Evolutionary conservation across 805 yeast species (phyloP).

Genomic region (Kluyveromyces nonfermentans): DNA sequence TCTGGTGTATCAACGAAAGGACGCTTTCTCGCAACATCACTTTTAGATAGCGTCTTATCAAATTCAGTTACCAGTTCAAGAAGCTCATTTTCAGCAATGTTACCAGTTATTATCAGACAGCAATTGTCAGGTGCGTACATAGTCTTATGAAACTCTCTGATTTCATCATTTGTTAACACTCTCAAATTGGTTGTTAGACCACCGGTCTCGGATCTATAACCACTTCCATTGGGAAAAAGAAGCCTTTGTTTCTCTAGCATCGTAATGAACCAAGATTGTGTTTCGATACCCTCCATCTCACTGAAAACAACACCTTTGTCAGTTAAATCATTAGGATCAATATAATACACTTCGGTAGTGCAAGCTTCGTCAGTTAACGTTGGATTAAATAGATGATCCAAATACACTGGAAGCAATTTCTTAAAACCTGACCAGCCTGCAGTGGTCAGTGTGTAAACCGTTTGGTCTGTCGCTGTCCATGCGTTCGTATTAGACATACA

Average conservation of each 20-base stretch:
- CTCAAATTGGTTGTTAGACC: slow-evolving; percentile 76
- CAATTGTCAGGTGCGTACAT: slow-evolving; percentile 78
- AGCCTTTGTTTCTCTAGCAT: slow-evolving; percentile 51
- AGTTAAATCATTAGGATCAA: slow-evolving; percentile 71
- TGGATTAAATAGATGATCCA: slow-evolving; percentile 81
- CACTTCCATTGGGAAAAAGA: slow-evolving; percentile 50
- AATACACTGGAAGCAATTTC: slow-evolving; percentile 72
- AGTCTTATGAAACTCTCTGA: slow-evolving; percentile 61
- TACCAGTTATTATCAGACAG: slow-evolving; percentile 76
- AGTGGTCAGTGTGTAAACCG: slow-evolving; percentile 81
- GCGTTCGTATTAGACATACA: slow-evolving; percentile 87
- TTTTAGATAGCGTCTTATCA: slow-evolving; percentile 44
- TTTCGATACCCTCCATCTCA: slow-evolving; percentile 93
- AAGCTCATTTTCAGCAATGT: slow-evolving; percentile 68
- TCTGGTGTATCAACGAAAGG: slow-evolving; percentile 66
- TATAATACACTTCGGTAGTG: slow-evolving; percentile 87
- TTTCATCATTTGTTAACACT: slow-evolving; percentile 59
- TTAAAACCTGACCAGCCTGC: slow-evolving; percentile 97
- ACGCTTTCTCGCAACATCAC: slow-evolving; percentile 34
- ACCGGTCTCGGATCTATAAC: slow-evolving; percentile 91
- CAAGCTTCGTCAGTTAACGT: slow-evolving; percentile 86
- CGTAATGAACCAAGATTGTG: slow-evolving; percentile 60
- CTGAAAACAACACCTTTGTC: slow-evolving; percentile 96
- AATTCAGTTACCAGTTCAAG: slow-evolving; percentile 48
- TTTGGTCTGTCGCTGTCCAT: slow-evolving; percentile 94